Conservation (phyloP, 2,329 filamentous ascomycete species). For the Thielaviopsis punctulata region DNA sequence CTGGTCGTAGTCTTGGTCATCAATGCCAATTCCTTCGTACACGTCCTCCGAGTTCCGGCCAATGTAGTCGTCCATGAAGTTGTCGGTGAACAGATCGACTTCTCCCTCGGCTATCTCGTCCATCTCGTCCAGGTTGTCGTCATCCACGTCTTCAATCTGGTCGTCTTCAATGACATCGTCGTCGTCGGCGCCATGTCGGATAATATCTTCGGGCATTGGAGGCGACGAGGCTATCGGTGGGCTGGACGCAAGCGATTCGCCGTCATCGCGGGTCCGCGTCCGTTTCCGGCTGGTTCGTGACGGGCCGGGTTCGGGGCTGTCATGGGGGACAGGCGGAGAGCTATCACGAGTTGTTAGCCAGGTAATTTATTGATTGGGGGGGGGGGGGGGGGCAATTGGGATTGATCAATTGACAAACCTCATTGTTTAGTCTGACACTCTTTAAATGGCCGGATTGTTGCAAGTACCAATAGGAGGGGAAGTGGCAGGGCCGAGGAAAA, state of each 20-base stretch:
- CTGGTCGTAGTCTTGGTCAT: conserved; percentile 65
- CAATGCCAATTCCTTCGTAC: conserved; percentile 56
- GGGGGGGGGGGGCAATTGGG: not conserved
- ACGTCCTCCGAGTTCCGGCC: conserved; percentile 40
- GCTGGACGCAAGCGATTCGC: conserved; percentile 37
- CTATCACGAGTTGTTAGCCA: conserved; percentile 24
- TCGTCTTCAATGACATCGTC: conserved; percentile 58
- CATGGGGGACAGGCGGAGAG: conserved; percentile 37
- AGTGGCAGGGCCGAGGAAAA: not conserved
- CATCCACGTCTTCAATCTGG: conserved; percentile 30
- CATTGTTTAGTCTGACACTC: not conserved
- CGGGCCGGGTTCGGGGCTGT: conserved; percentile 20
- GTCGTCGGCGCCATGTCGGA: conserved; percentile 45
- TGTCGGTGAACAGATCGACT: conserved; percentile 59
- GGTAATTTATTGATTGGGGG: too few species aligned
- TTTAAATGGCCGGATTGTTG: not conserved
- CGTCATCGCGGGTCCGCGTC: conserved; percentile 32
- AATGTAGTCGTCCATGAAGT: conserved; percentile 55
- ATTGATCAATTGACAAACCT: not conserved
- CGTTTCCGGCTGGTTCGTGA: conserved; percentile 35
- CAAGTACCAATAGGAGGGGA: not conserved
- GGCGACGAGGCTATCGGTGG: conserved; percentile 52
- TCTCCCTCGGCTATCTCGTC: conserved; percentile 72
- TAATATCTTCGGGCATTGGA: conserved; percentile 41
- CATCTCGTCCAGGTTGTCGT: conserved; percentile 58